Evolutionary conservation across 805 yeast species (phyloP), one percentile per base, ranked within the genome.

Genomic region (Suhomyces xylopsoci): DNA sequence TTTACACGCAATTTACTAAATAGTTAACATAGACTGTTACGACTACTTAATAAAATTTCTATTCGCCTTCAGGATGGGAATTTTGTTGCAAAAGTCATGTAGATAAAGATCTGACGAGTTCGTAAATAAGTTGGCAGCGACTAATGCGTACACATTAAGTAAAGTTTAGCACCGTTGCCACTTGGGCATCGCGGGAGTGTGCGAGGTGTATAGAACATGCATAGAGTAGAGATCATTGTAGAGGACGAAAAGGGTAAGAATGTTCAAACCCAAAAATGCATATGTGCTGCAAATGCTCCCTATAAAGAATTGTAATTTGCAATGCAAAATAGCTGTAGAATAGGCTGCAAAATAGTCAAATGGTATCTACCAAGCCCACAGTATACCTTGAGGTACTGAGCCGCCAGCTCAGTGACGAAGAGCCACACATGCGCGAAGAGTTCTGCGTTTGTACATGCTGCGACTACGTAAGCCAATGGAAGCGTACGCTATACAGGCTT

Each of bases 361-460:
- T 32, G 36, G 17, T n/a, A 32, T 38, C 14, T 36, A 7, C 2
- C 24, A 38, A 17, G 24, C 20, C 20, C 24, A 19, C 17, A 17
- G 42, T 38, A 3, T 38, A 38, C 42, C 42, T 38, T 19, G n/a
- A 15, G 24, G 42, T n/a, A 5, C 42, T 19, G 36, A 32, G 17
- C n/a, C 42, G 42, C 22, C 42, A 38, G 24, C 20, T 38, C 5
- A 38, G 42, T 17, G 42, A 38, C 12, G 42, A 38, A n/a, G 24
- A 38, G 20, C 42, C 22, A 17, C 36, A 49, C 24, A 7, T 28
- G 10, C 19, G 45, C 45, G 36, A 36, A 12, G 14, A 14, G 7
- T 15, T 2, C 8, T 55, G 58, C 30, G 49, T 17, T 3, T 55
- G 58, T 28, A 24, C 19, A 12, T 28, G 43, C n/a, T 56, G 59